These are phyloP conservation scores for Globisporangium paddicum DNA, from an alignment of 352 stramenopile species.

Conservation along the genomic window DNA sequence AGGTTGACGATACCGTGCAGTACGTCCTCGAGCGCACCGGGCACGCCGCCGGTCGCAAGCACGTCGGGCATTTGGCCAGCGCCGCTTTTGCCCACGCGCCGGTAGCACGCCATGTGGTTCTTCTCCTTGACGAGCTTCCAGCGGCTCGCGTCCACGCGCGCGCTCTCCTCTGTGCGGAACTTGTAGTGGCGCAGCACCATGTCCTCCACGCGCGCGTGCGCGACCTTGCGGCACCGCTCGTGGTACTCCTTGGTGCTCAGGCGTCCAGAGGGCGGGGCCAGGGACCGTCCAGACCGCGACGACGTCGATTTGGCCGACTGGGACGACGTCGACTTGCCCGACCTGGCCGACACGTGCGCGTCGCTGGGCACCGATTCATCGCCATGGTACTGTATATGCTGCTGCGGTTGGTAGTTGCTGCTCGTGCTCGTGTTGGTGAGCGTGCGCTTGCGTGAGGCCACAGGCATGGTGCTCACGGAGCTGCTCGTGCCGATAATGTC, in stretches of 20 bases:
- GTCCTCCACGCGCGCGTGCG: slow-evolving; percentile 14
- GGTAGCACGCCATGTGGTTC: slow-evolving; percentile 15
- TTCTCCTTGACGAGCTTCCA: slow-evolving; percentile 20
- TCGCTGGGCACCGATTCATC: neutral
- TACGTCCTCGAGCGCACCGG: slow-evolving; percentile 13
- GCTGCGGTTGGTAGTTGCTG: slow-evolving; percentile 1
- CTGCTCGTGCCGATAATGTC: slow-evolving; percentile 7
- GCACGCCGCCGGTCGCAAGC: slow-evolving; percentile 6
- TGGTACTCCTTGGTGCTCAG: slow-evolving; percentile 10
- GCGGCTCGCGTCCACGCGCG: slow-evolving; percentile 4
- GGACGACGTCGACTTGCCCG: slow-evolving; percentile 2
- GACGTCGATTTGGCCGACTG: slow-evolving; percentile 1
- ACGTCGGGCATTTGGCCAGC: slow-evolving; percentile 9
- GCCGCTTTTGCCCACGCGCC: slow-evolving; percentile 5
- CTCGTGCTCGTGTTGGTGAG: slow-evolving; percentile 7
- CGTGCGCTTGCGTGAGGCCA: slow-evolving; percentile 13
- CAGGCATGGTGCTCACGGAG: slow-evolving; percentile 2
- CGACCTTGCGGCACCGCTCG: slow-evolving; percentile 12
- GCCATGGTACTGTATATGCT: neutral
- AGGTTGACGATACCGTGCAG: slow-evolving; percentile 18
- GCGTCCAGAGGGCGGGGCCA: neutral
- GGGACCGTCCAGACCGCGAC: neutral
- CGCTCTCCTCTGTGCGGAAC: neutral
- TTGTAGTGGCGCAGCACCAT: slow-evolving; percentile 16
- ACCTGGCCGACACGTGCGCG: slow-evolving; percentile 1